Conservation (phyloP, 306 rosid species). For the Erythrophleum fordii region DNA sequence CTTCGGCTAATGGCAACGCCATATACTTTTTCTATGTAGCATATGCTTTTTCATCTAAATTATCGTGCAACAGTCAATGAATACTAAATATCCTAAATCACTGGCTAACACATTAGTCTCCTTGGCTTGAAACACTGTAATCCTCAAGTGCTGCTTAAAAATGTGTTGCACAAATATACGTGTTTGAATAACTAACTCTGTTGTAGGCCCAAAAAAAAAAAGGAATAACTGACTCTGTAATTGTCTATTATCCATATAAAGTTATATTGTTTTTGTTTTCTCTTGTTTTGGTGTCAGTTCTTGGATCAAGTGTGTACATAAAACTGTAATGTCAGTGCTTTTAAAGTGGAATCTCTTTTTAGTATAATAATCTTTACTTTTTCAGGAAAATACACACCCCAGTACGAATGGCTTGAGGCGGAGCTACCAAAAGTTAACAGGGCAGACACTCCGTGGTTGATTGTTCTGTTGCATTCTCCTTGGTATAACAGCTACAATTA, state of each 20-base stretch:
- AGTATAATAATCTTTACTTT: background rate
- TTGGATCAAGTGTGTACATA: background rate
- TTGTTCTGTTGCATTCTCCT: constrained; percentile 84
- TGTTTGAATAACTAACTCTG: background rate
- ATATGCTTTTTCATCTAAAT: background rate
- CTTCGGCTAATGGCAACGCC: constrained; percentile 44
- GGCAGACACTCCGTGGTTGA: constrained; percentile 89
- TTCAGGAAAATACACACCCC: constrained; percentile 88
- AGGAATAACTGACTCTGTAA: background rate
- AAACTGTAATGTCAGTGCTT: constrained; percentile 1
- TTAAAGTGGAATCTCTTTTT: background rate
- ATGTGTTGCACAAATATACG: background rate
- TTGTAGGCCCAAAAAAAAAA: background rate
- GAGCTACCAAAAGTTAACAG: constrained; percentile 84
- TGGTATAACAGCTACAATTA: constrained; percentile 74
- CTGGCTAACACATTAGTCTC: background rate
- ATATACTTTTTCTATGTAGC: no score
- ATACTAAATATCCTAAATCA: background rate
- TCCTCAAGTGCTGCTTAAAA: constrained; percentile 51
- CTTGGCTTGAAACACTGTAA: constrained; percentile 37
- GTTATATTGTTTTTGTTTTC: background rate
- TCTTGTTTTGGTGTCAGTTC: background rate
- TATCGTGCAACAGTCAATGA: background rate
- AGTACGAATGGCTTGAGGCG: constrained; percentile 72
- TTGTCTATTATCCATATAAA: background rate